Evolutionary conservation across 371 early-diverging fungal species (phyloP).

Genomic region (Mucor piriformis): DNA sequence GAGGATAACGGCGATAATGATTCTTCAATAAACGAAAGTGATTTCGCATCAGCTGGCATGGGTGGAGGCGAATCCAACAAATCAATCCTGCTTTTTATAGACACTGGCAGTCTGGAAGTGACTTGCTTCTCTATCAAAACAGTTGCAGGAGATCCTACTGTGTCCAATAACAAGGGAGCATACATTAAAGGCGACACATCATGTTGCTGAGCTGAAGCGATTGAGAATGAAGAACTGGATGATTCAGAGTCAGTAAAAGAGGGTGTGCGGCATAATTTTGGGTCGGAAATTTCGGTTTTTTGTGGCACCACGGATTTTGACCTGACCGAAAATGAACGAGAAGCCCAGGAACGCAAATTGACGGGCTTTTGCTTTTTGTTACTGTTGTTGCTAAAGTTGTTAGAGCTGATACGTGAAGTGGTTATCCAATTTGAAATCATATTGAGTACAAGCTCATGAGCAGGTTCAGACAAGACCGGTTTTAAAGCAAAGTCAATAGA

Average conservation of each 20-base stretch:
- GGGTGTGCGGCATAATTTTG: neutral
- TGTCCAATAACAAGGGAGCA: neutral
- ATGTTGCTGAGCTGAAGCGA: neutral
- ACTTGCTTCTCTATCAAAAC: neutral
- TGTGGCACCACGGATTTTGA: conserved; percentile 5
- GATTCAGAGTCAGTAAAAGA: conserved; percentile 2
- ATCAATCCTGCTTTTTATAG: conserved; percentile 12
- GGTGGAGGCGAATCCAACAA: conserved; percentile 11
- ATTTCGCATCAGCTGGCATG: conserved; percentile 1
- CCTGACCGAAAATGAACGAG: conserved; percentile 14
- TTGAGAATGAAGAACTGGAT: conserved; percentile 7
- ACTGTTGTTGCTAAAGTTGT: no score
- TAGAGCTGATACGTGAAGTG: neutral
- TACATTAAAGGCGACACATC: neutral
- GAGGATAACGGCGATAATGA: neutral
- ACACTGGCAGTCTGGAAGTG: conserved; percentile 6
- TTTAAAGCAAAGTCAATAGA: conserved; percentile 6
- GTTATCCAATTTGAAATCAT: conserved; percentile 17
- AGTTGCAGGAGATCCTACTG: no score
- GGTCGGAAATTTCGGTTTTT: conserved; percentile 8
- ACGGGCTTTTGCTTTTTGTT: no score
- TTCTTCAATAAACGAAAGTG: conserved; percentile 13
- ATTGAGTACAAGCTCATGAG: conserved; percentile 4
- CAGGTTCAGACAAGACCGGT: conserved; percentile 5
- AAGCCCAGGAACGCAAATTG: conserved; percentile 16